These are phyloP conservation scores for Paramecium octaurelia DNA, from an alignment of 73 alveolate genomes.

Conservation along the genomic window DNA sequence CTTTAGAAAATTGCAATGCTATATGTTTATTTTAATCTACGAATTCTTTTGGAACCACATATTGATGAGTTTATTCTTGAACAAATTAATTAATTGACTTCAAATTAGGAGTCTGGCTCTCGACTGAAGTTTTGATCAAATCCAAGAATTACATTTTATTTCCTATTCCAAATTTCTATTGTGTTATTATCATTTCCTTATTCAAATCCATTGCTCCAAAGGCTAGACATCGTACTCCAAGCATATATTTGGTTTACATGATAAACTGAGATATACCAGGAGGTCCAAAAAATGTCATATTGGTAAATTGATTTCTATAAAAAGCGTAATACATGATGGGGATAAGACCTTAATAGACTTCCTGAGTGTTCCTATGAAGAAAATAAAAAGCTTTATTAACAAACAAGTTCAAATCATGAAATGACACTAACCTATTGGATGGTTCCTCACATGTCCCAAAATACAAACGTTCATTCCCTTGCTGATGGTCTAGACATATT, in stretches of 20 bases:
- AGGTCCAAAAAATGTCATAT: constrained; percentile 17
- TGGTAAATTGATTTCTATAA: not conserved
- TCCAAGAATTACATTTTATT: not conserved
- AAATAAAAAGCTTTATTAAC: constrained; percentile 2
- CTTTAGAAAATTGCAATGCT: not conserved
- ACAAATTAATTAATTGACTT: not conserved
- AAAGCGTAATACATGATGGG: constrained; percentile 11
- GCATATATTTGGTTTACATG: not conserved
- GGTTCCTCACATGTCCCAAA: constrained; percentile 31
- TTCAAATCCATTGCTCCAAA: not conserved
- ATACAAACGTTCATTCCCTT: not conserved
- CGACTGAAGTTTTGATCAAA: not conserved
- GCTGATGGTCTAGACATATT: not conserved
- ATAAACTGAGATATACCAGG: constrained; percentile 4
- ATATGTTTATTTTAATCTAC: not conserved
- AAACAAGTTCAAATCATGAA: constrained; percentile 1
- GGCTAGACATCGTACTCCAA: not conserved
- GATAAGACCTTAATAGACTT: not conserved
- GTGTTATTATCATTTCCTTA: not conserved
- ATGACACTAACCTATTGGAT: not conserved
- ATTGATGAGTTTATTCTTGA: not conserved
- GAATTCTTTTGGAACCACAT: not conserved
- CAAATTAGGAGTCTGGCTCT: not conserved
- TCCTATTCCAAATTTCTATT: constrained; percentile 13
- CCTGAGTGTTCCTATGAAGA: not conserved